Evolutionary conservation across 495 filamentous ascomycete genomes (phyloP).

Genomic region (Penicillium flavigenum): DNA sequence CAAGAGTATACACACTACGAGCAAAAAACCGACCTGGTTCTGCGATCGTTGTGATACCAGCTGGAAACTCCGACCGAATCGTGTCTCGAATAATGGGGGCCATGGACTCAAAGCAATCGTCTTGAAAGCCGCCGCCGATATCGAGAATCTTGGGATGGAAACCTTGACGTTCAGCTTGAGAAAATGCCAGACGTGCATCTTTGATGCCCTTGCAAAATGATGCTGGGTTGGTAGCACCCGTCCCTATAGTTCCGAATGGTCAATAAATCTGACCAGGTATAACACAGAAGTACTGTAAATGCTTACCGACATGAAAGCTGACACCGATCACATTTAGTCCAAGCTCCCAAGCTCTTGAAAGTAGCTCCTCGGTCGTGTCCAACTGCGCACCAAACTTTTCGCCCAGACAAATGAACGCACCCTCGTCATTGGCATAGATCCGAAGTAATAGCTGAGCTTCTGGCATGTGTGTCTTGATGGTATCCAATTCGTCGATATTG

Average conservation of each 20-base stretch:
- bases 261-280: neutral
- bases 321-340: conserved; percentile 32
- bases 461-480: conserved; percentile 28
- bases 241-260: conserved; percentile 14
- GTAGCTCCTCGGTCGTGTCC: conserved; percentile 19
- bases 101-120: conserved; percentile 25
- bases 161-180: conserved; percentile 16
- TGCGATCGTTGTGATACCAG: conserved; percentile 24
- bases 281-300: neutral
- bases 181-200: conserved; percentile 27
- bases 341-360: conserved; percentile 27
- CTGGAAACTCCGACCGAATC: conserved; percentile 18
- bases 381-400: conserved; percentile 35
- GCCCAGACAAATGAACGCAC: conserved; percentile 24
- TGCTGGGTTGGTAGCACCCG: conserved; percentile 23
- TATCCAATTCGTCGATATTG: conserved; percentile 37
- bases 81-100: conserved; percentile 14
- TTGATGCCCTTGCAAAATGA: conserved; percentile 29
- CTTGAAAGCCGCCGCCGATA: conserved; percentile 36
- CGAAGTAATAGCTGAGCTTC: conserved; percentile 31
- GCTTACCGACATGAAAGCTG: conserved; percentile 39
- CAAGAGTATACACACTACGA: conserved; percentile 28
- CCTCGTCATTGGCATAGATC: conserved; percentile 31
- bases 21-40: conserved; percentile 38
- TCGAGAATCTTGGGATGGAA: conserved; percentile 26